Evolutionary conservation across 495 filamentous ascomycete genomes (phyloP).

Genomic region (Ramalina intermedia): DNA sequence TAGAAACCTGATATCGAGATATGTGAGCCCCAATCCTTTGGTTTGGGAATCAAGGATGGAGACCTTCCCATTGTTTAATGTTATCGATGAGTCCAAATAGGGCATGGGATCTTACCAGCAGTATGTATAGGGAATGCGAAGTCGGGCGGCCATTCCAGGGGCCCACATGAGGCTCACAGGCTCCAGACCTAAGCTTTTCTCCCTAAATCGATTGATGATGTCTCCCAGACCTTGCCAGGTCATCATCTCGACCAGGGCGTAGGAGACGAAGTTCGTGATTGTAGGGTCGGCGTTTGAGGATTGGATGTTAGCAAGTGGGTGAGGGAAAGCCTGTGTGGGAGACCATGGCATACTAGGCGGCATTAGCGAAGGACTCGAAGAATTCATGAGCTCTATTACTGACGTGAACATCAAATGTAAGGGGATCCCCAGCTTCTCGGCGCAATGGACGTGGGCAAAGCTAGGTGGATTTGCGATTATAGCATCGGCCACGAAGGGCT

Average conservation of each 20-base stretch:
- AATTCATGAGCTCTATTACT: conserved; percentile 11
- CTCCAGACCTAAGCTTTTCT: conserved; percentile 49
- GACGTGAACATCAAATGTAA: conserved; percentile 74
- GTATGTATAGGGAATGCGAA: conserved; percentile 65
- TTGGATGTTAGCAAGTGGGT: conserved; percentile 40
- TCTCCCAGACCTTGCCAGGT: conserved; percentile 70
- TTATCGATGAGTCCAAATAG: neutral
- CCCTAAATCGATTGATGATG: conserved; percentile 57
- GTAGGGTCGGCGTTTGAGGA: conserved; percentile 36
- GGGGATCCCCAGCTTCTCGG: conserved; percentile 66
- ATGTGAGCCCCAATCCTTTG: conserved; percentile 57
- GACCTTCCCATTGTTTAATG: conserved; percentile 28
- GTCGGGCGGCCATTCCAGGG: conserved; percentile 44
- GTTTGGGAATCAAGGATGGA: conserved; percentile 67
- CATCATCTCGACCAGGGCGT: conserved; percentile 65
- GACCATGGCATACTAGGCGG: conserved; percentile 44
- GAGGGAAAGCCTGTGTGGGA: conserved; percentile 36
- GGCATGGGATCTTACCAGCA: conserved; percentile 40
- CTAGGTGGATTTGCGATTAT: conserved; percentile 79
- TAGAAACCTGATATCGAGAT: conserved; percentile 62
- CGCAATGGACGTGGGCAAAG: conserved; percentile 68
- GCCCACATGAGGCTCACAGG: conserved; percentile 52
- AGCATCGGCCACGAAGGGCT: conserved; percentile 62
- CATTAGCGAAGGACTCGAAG: neutral
- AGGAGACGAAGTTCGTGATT: conserved; percentile 58